Evolutionary conservation across 2,329 filamentous ascomycete genomes (phyloP).

Genomic region (Endoconidiophora polonica): DNA sequence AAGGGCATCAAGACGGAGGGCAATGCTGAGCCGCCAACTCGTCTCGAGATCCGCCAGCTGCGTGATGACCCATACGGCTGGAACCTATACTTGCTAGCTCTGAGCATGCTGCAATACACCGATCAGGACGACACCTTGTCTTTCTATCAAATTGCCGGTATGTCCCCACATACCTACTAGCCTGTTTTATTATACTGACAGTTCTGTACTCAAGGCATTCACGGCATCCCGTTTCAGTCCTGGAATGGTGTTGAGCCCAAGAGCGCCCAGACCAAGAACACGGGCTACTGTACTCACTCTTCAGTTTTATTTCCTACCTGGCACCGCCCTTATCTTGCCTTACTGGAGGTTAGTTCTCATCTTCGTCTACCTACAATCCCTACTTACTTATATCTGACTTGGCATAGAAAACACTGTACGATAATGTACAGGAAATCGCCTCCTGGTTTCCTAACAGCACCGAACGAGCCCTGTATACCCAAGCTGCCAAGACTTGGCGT

Average conservation of each 20-base stretch:
- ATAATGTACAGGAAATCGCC: slow-evolving; percentile 23
- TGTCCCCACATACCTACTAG: slow-evolving; percentile 16
- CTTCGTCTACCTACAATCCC: not conserved
- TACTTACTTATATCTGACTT: not conserved
- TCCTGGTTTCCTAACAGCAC: slow-evolving; percentile 29
- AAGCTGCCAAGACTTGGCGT: slow-evolving; percentile 34
- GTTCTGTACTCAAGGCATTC: slow-evolving; percentile 41
- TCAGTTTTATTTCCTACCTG: slow-evolving; percentile 63
- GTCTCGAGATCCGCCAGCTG: slow-evolving; percentile 54
- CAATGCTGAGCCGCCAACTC: slow-evolving; percentile 27
- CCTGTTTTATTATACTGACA: not conserved
- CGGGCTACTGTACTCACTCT: slow-evolving; percentile 63
- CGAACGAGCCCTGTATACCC: slow-evolving; percentile 31
- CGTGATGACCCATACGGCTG: slow-evolving; percentile 47
- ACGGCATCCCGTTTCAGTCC: slow-evolving; percentile 51
- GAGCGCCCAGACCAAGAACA: slow-evolving; percentile 18
- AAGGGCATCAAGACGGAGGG: slow-evolving; percentile 15
- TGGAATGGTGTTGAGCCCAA: slow-evolving; percentile 38
- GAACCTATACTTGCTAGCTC: slow-evolving; percentile 61
- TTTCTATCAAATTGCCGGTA: slow-evolving; percentile 66
- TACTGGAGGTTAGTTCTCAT: slow-evolving; percentile 33
- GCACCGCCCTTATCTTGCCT: slow-evolving; percentile 64
- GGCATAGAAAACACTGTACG: slow-evolving; percentile 13
- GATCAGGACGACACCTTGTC: slow-evolving; percentile 48
- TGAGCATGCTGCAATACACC: slow-evolving; percentile 54